A percentile compares a stretch with the other conserved stretches of the same genome.
Evolutionary conservation across 2,329 filamentous ascomycete species (phyloP).

Genomic region (Phialophora macrospora): DNA sequence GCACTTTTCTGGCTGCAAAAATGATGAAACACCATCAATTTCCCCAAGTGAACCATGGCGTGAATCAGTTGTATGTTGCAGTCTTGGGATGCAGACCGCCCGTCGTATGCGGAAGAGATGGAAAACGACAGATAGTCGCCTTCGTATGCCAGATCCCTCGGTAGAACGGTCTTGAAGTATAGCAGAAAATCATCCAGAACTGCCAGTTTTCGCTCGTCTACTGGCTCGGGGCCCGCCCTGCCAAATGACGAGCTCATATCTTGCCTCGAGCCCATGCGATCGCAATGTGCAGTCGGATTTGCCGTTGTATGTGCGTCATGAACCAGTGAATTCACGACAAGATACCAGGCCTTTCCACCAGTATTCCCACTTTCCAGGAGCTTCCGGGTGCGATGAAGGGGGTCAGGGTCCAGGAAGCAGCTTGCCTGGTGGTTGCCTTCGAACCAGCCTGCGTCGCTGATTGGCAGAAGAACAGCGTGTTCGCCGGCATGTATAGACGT

Average conservation of each 20-base stretch:
- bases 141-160: conserved; percentile 5
- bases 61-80: conserved; percentile 11
- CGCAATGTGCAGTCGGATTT: conserved; percentile 11
- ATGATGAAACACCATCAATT: conserved; percentile 6
- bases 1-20: not conserved
- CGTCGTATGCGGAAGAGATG: conserved; percentile 8
- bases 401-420: conserved; percentile 16
- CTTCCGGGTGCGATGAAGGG: conserved; percentile 12
- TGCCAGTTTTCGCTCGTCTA: conserved; percentile 4
- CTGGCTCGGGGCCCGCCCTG: not conserved
- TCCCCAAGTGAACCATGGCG: conserved; percentile 12
- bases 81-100: not conserved
- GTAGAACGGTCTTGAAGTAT: conserved; percentile 6
- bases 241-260: not conserved
- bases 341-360: conserved; percentile 10
- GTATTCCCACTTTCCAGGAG: conserved; percentile 15
- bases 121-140: conserved; percentile 17
- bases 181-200: conserved; percentile 10
- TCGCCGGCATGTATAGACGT: conserved; percentile 13
- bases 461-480: conserved; percentile 13
- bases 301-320: conserved; percentile 13
- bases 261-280: not conserved
- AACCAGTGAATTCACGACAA: conserved; percentile 13
- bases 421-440: conserved; percentile 6
- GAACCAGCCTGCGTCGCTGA: conserved; percentile 13